These are phyloP conservation scores for Globisporangium emineosum DNA, from an alignment of 352 stramenopile species.

Conservation along the genomic window DNA sequence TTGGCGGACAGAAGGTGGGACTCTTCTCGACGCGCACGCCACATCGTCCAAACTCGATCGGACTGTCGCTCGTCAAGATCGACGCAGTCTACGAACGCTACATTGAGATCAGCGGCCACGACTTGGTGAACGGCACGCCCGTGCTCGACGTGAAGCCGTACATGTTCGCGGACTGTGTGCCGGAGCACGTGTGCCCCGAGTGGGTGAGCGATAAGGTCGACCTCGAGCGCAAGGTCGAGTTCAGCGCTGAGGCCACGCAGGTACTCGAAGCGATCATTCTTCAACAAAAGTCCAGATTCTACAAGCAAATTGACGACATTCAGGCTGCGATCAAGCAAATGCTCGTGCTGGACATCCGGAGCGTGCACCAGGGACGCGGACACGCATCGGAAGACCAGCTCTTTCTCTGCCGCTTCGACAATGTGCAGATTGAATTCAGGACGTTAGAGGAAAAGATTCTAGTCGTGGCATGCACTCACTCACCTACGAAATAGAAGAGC, in stretches of 20 bases:
- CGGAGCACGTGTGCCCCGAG: constrained; percentile 49
- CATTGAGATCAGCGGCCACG: constrained; percentile 91
- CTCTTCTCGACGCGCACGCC: constrained; percentile 96
- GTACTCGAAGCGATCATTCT: constrained; percentile 41
- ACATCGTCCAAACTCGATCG: constrained; percentile 95
- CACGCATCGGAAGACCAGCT: constrained; percentile 45
- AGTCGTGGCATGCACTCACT: constrained; percentile 53
- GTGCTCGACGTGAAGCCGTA: constrained; percentile 99
- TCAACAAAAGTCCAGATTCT: constrained; percentile 56
- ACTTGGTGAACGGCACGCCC: constrained; percentile 95
- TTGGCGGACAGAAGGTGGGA: constrained; percentile 84
- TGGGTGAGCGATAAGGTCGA: constrained; percentile 70
- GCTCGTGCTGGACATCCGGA: constrained; percentile 81
- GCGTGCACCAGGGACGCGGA: constrained; percentile 74
- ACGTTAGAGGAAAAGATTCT: constrained; percentile 65
- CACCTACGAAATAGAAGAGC: constrained; percentile 15
- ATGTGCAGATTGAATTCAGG: constrained; percentile 69
- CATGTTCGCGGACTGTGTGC: constrained; percentile 83
- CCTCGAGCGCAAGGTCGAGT: constrained; percentile 46
- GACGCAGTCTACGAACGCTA: constrained; percentile 75
- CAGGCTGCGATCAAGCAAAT: constrained; percentile 70
- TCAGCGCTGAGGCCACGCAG: constrained; percentile 36
- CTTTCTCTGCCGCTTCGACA: constrained; percentile 78
- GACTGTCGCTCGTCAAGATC: constrained; percentile 89
- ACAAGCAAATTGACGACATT: constrained; percentile 50